phyloP scores from a whole-genome alignment of 179 eudicot species.

The Carnegiea gigantea region DNA sequence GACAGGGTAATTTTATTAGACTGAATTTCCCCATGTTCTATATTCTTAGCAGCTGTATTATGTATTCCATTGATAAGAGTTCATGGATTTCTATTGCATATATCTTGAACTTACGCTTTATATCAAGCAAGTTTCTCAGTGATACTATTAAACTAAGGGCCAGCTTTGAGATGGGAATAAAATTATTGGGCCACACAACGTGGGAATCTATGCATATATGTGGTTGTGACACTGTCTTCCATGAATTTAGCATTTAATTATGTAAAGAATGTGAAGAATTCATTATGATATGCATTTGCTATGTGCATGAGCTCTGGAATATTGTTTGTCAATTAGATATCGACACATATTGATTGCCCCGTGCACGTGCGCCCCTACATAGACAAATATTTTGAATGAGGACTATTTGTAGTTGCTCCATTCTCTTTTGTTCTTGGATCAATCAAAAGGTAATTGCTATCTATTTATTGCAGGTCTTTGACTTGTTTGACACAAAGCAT shows the following conservation, averaged over 20 bases:
- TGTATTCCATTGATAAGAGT: background rate
- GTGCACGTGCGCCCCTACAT: background rate
- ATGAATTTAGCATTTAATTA: background rate
- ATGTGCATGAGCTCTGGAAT: background rate
- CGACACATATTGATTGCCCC: no score
- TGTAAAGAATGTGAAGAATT: background rate
- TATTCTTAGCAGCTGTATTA: background rate
- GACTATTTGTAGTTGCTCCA: background rate
- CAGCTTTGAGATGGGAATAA: background rate
- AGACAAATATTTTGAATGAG: background rate
- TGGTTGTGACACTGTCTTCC: background rate
- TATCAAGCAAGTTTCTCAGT: background rate
- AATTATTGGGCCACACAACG: background rate
- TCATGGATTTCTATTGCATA: background rate
- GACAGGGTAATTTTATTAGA: conserved; percentile 63
- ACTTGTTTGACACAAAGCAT: conserved; percentile 96
- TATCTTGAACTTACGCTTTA: background rate
- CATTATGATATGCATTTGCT: no score
- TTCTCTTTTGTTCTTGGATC: conserved; percentile 1
- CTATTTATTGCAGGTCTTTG: conserved; percentile 71
- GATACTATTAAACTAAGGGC: background rate
- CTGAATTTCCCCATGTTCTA: background rate
- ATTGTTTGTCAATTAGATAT: background rate
- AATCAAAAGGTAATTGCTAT: background rate
- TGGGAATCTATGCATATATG: background rate